These are phyloP conservation scores for Inga leiocalycina DNA, from an alignment of 306 rosid species.

Conservation along the genomic window DNA sequence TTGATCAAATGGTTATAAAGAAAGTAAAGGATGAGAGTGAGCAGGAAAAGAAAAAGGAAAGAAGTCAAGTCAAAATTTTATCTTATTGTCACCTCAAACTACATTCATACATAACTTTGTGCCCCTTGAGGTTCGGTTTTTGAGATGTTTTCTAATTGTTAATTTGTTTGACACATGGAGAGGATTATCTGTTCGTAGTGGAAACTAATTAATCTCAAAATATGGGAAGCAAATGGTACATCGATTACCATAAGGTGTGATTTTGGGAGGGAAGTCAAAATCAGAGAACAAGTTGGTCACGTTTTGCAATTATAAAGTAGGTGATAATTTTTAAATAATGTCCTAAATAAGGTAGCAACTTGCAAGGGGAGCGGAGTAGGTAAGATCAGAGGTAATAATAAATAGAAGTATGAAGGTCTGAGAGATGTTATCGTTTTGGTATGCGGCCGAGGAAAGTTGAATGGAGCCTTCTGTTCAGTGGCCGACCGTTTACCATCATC, in stretches of 20 bases:
- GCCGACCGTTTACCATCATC: no score
- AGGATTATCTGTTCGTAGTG: neutral
- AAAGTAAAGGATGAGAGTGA: no score
- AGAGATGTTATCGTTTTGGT: neutral
- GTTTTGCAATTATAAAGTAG: neutral
- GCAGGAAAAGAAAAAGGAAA: accelerated
- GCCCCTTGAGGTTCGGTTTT: no score
- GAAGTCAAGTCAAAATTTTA: no score
- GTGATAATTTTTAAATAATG: neutral
- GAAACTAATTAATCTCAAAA: neutral
- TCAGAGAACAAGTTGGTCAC: neutral
- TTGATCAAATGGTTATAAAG: accelerated
- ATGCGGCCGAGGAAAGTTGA: neutral
- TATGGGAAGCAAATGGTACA: neutral
- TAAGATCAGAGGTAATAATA: neutral
- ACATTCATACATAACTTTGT: no score
- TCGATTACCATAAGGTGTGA: neutral
- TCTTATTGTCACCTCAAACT: no score
- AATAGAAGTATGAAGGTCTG: neutral
- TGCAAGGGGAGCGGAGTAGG: neutral
- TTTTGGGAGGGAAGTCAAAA: neutral
- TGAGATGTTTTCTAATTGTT: no score
- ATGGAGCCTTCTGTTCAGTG: neutral
- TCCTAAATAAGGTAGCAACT: neutral
- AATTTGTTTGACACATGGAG: neutral